Evolutionary conservation across 2,329 filamentous ascomycete genomes (phyloP).

Genomic region (Ceratocystis smalleyi): DNA sequence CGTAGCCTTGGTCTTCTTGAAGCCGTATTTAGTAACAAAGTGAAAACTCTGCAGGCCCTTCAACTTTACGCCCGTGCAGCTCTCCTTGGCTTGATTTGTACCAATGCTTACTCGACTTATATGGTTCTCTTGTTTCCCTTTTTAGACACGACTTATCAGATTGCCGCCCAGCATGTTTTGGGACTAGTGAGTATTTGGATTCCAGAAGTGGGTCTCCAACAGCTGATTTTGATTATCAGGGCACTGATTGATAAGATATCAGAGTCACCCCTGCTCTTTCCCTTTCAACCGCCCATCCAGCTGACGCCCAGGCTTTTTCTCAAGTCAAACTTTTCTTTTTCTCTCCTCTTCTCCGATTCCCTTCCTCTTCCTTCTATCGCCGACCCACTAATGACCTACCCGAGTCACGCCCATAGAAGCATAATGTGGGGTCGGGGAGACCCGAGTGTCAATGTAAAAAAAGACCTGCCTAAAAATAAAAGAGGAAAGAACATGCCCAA

Average conservation of each 20-base stretch:
- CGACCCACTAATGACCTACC: background rate
- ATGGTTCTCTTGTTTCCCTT: background rate
- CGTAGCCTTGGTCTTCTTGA: too few relatives aligned
- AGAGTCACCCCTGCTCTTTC: background rate
- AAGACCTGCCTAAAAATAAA: background rate
- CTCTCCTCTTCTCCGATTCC: background rate
- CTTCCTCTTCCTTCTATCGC: background rate
- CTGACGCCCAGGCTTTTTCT: background rate
- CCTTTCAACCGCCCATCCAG: background rate
- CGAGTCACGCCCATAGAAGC: background rate
- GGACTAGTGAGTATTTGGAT: background rate
- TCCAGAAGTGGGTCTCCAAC: background rate
- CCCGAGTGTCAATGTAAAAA: background rate
- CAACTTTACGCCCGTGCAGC: background rate
- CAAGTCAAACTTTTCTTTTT: background rate
- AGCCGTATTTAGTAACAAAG: background rate
- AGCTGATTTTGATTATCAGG: background rate
- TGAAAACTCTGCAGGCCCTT: conserved; percentile 7
- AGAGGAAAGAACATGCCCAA: background rate
- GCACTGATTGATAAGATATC: conserved; percentile 3
- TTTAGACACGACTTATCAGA: conserved; percentile 4
- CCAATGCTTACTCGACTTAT: background rate
- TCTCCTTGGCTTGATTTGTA: background rate
- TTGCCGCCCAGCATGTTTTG: background rate
- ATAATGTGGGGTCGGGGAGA: background rate